Conservation (phyloP, 2,329 filamentous ascomycete genomes). For the Allantophomopsis cytisporea region DNA sequence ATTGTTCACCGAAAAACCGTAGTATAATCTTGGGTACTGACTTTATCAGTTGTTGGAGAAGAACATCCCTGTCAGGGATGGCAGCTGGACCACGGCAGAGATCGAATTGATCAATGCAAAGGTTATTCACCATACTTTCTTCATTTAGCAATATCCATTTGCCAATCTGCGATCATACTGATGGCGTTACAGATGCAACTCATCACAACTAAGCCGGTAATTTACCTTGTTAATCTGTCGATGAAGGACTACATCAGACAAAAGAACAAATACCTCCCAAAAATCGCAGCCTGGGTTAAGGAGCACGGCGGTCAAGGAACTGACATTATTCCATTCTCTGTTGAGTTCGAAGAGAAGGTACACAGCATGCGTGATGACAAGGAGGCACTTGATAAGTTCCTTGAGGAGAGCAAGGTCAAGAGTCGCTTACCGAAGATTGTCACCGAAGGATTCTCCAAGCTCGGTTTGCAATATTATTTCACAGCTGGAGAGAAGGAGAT, state of each 20-base stretch:
- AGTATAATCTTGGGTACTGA: neutral
- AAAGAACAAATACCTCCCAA: slow-evolving; percentile 29
- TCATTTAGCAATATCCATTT: no score
- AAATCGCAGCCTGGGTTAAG: slow-evolving; percentile 29
- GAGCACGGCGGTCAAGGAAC: slow-evolving; percentile 25
- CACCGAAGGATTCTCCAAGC: slow-evolving; percentile 28
- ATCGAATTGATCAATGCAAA: slow-evolving; percentile 31
- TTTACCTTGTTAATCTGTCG: slow-evolving; percentile 30
- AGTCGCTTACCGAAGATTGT: slow-evolving; percentile 27
- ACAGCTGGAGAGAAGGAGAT: slow-evolving; percentile 32
- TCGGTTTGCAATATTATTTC: slow-evolving; percentile 30
- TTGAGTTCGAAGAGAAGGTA: slow-evolving; percentile 30
- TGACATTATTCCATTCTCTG: slow-evolving; percentile 28
- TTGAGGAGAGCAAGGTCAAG: slow-evolving; percentile 26
- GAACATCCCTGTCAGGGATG: slow-evolving; percentile 26
- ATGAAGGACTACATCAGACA: slow-evolving; percentile 32
- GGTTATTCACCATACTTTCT: slow-evolving; percentile 10
- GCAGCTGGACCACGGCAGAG: slow-evolving; percentile 26
- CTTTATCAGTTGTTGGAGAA: slow-evolving; percentile 19
- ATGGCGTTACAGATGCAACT: slow-evolving; percentile 13
- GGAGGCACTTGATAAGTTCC: slow-evolving; percentile 19
- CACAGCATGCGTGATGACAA: slow-evolving; percentile 24
- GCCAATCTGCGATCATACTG: no score
- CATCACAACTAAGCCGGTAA: slow-evolving; percentile 29
- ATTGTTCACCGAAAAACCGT: neutral